A percentile compares a stretch with the other conserved stretches of the same genome.
phyloP scores from a whole-genome alignment of 495 filamentous ascomycete species.

The Lentithecium fluviatile region DNA sequence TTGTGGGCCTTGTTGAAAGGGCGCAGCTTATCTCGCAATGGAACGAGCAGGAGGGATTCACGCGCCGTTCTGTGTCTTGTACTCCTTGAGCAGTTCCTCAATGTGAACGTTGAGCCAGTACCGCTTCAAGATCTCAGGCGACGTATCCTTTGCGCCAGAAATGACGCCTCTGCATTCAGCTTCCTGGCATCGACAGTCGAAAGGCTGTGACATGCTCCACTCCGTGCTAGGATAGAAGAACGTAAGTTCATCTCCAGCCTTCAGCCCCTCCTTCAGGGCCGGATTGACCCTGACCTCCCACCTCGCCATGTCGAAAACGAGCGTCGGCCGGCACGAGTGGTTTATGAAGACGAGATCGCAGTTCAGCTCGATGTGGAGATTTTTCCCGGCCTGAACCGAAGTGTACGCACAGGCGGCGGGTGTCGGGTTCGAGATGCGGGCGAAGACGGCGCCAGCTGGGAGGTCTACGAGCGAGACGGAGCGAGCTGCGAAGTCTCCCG shows the following conservation, averaged over 20 bases:
- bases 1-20: not conserved
- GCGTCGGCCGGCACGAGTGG: conserved; percentile 67
- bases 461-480: conserved; percentile 61
- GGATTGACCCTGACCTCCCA: conserved; percentile 58
- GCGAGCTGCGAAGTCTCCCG: conserved; percentile 56
- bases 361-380: conserved; percentile 70
- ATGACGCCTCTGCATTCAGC: conserved; percentile 52
- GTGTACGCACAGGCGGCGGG: conserved; percentile 58
- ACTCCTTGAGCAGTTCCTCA: conserved; percentile 46
- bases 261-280: conserved; percentile 39
- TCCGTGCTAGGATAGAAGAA: conserved; percentile 81
- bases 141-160: conserved; percentile 56
- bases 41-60: not conserved
- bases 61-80: not conserved
- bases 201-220: conserved; percentile 73
- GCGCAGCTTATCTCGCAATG: not conserved
- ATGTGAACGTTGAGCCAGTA: conserved; percentile 59
- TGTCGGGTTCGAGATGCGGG: conserved; percentile 54
- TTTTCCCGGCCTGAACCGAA: conserved; percentile 62
- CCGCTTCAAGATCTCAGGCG: conserved; percentile 46
- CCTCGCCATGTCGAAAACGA: conserved; percentile 69
- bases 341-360: conserved; percentile 74
- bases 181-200: conserved; percentile 62
- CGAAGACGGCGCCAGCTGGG: conserved; percentile 61
- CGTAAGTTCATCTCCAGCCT: conserved; percentile 63